These are phyloP conservation scores for Chamaecyparis obtusa DNA, from an alignment of 75 land plant species.

Conservation along the genomic window DNA sequence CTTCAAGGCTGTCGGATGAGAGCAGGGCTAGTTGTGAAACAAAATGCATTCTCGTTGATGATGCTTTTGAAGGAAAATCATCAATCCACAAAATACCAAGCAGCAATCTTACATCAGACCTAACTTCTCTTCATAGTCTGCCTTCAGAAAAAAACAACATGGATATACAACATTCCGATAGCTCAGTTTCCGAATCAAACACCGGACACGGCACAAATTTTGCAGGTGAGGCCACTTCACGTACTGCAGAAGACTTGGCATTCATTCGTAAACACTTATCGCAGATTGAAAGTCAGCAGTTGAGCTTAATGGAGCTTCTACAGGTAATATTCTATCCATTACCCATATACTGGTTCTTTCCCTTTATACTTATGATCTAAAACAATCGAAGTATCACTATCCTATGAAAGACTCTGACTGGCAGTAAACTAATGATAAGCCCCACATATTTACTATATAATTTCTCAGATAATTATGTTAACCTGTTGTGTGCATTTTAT, in stretches of 20 bases:
- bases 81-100: not conserved
- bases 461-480: not conserved
- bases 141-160: conserved; percentile 6
- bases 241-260: conserved; percentile 44
- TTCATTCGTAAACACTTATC: conserved; percentile 48
- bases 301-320: conserved; percentile 52
- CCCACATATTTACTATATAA: not conserved
- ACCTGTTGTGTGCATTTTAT: not conserved
- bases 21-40: conserved; percentile 27
- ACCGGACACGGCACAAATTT: conserved; percentile 9
- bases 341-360: not conserved
- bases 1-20: conserved; percentile 36
- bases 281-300: conserved; percentile 62
- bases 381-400: not conserved
- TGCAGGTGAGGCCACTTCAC: conserved; percentile 23
- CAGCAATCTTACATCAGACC: not conserved
- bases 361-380: not conserved
- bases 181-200: not conserved
- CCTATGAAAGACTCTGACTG: not conserved
- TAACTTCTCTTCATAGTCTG: not conserved
- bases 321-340: conserved; percentile 40
- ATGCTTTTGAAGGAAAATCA: conserved; percentile 1
- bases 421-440: not conserved
- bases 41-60: not conserved
- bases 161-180: not conserved